phyloP scores from a whole-genome alignment of 202 grass and related monocot genomes.

The Dendrocalamus latiflorus region DNA sequence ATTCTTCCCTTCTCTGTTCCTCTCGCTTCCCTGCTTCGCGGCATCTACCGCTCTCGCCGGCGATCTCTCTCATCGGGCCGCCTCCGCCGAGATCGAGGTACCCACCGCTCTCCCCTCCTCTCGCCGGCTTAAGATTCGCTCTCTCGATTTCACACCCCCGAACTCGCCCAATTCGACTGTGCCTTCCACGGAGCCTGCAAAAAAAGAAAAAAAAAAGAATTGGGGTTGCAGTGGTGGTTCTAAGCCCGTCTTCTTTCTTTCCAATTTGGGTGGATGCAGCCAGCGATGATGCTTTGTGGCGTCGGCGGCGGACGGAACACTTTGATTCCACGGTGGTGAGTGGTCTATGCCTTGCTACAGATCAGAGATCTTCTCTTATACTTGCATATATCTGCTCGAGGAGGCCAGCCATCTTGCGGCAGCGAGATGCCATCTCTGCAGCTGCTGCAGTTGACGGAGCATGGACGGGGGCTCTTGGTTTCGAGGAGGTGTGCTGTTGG shows the following conservation, averaged over 20 bases:
- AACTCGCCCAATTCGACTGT: background rate
- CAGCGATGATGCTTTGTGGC: slow-evolving; percentile 2
- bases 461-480: slow-evolving; percentile 55
- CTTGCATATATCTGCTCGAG: slow-evolving; percentile 9
- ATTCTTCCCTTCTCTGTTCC: background rate
- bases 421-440: slow-evolving; percentile 75
- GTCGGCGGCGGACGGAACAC: background rate
- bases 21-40: slow-evolving; percentile 5
- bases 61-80: background rate
- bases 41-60: slow-evolving; percentile 27
- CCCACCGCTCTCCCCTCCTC: background rate
- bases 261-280: slow-evolving; percentile 7
- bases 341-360: background rate
- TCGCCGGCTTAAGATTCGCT: background rate
- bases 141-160: background rate
- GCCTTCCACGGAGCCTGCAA: background rate
- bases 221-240: background rate
- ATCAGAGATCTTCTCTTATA: slow-evolving; percentile 4
- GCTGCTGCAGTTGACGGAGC: slow-evolving; percentile 77
- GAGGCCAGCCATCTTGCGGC: slow-evolving; percentile 4
- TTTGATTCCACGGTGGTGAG: background rate
- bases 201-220: background rate
- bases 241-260: background rate
- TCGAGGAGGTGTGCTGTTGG: slow-evolving; percentile 50
- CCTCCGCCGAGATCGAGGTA: slow-evolving; percentile 15